Conservation (phyloP, 805 yeast species). For the Sugiyamaella floridensis region DNA sequence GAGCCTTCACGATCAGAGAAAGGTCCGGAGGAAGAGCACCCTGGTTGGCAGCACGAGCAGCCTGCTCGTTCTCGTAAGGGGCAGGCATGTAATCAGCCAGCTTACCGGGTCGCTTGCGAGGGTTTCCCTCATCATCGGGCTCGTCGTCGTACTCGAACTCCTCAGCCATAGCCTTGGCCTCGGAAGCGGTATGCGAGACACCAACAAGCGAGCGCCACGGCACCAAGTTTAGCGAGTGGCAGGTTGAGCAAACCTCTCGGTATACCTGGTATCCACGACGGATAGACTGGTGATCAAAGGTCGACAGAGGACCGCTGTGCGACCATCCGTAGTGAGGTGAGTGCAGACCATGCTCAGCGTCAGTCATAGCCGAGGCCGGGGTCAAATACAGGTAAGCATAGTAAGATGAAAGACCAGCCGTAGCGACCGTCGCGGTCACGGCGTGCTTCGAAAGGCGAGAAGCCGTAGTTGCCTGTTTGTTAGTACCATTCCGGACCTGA, state of each 20-base stretch:
- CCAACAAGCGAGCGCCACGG: slow-evolving; percentile 99
- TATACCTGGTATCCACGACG: slow-evolving; percentile 99
- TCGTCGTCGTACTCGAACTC: slow-evolving; percentile 97
- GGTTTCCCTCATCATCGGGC: slow-evolving; percentile 93
- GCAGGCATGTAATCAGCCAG: slow-evolving; percentile 91
- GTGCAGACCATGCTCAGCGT: slow-evolving; percentile 98
- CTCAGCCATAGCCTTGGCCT: slow-evolving; percentile 89
- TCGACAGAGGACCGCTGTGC: slow-evolving; percentile 76
- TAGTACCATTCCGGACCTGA: slow-evolving; percentile 1
- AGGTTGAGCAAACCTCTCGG: slow-evolving; percentile 98
- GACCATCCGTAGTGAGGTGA: slow-evolving; percentile 92
- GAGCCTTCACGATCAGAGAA: slow-evolving; percentile 93
- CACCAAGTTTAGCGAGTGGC: slow-evolving; percentile 93
- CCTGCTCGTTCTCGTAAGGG: slow-evolving; percentile 97
- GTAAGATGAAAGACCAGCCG: slow-evolving; percentile 74
- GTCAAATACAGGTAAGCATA: slow-evolving; percentile 77
- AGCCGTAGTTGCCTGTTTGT: slow-evolving; percentile 12
- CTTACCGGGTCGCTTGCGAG: slow-evolving; percentile 97
- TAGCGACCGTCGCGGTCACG: slow-evolving; percentile 50
- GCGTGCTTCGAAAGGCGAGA: slow-evolving; percentile 34
- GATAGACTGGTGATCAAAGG: slow-evolving; percentile 90
- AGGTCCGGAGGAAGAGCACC: slow-evolving; percentile 99
- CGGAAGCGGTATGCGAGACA: slow-evolving; percentile 86
- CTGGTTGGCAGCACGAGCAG: slow-evolving; percentile 99
- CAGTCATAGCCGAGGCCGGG: slow-evolving; percentile 93